A percentile compares a stretch with the other conserved stretches of the same genome.
These are phyloP conservation scores for Miamiensis avidus DNA, from an alignment of 169 alveolate genomes.

Conservation along the genomic window DNA sequence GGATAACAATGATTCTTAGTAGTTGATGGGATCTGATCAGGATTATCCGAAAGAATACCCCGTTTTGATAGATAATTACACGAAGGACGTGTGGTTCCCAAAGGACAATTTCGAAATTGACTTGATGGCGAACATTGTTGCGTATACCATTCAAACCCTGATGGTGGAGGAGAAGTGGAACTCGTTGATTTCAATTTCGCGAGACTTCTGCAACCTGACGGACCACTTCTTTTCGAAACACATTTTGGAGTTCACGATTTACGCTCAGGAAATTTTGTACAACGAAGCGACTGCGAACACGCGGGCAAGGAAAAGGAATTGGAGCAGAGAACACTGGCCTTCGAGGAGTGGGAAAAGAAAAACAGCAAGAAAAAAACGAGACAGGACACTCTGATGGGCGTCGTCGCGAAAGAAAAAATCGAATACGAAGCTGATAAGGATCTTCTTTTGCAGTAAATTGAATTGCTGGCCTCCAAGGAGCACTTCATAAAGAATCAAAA, in stretches of 20 bases:
- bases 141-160: slow-evolving; percentile 36
- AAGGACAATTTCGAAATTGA: slow-evolving; percentile 33
- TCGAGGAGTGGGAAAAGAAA: slow-evolving; percentile 63
- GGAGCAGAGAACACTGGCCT: slow-evolving; percentile 35
- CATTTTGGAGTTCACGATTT: slow-evolving; percentile 52
- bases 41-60: slow-evolving; percentile 16
- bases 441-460: slow-evolving; percentile 45
- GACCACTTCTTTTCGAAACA: slow-evolving; percentile 54
- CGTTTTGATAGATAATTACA: background rate
- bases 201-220: slow-evolving; percentile 44
- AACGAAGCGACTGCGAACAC: slow-evolving; percentile 34
- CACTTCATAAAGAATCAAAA: slow-evolving; percentile 46
- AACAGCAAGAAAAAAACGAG: slow-evolving; percentile 53
- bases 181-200: slow-evolving; percentile 49
- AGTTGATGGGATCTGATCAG: too few species aligned
- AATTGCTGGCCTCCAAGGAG: slow-evolving; percentile 49
- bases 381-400: slow-evolving; percentile 59
- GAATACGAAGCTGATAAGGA: slow-evolving; percentile 56
- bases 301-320: slow-evolving; percentile 27
- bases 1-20: too few species aligned
- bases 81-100: slow-evolving; percentile 26
- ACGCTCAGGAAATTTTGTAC: slow-evolving; percentile 56
- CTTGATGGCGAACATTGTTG: slow-evolving; percentile 32
- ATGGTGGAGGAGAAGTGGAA: slow-evolving; percentile 73
- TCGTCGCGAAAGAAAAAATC: slow-evolving; percentile 61